phyloP scores from a whole-genome alignment of 768 basidiomycete species.

The Chalciporus piperatus region DNA sequence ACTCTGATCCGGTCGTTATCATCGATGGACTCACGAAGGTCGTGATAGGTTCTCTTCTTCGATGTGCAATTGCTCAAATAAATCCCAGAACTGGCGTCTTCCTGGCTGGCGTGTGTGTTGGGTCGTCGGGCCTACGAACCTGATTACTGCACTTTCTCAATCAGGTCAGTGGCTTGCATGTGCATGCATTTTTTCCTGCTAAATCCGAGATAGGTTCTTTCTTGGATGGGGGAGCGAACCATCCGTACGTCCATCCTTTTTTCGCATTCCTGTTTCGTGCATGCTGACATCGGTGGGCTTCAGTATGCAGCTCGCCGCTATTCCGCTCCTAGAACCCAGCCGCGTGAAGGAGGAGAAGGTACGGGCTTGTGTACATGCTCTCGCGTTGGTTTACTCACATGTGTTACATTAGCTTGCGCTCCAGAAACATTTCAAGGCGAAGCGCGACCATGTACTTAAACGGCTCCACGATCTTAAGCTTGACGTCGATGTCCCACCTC shows the following conservation, averaged over 20 bases:
- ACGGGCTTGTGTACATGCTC: background rate
- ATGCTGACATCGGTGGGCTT: constrained; percentile 1
- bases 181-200: background rate
- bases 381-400: background rate
- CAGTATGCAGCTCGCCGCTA: constrained; percentile 84
- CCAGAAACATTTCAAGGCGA: constrained; percentile 86
- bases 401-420: constrained; percentile 56
- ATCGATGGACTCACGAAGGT: constrained; percentile 94
- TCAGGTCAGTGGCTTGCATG: constrained; percentile 46
- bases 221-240: constrained; percentile 93
- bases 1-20: constrained; percentile 78
- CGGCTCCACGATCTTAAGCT: constrained; percentile 79
- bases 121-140: constrained; percentile 88
- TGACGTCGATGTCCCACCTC: constrained; percentile 72
- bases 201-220: constrained; percentile 56
- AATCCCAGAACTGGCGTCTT: constrained; percentile 82
- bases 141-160: constrained; percentile 89
- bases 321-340: constrained; percentile 74
- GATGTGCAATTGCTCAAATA: background rate
- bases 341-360: constrained; percentile 71
- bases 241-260: constrained; percentile 57
- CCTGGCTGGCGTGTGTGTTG: constrained; percentile 95
- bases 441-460: constrained; percentile 85
- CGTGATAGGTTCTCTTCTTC: background rate
- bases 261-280: background rate